Percentiles rank a stretch among this genome's conserved stretches.
Evolutionary conservation across 2,329 filamentous ascomycete genomes (phyloP).

Genomic region (Monilinia aucupariae): DNA sequence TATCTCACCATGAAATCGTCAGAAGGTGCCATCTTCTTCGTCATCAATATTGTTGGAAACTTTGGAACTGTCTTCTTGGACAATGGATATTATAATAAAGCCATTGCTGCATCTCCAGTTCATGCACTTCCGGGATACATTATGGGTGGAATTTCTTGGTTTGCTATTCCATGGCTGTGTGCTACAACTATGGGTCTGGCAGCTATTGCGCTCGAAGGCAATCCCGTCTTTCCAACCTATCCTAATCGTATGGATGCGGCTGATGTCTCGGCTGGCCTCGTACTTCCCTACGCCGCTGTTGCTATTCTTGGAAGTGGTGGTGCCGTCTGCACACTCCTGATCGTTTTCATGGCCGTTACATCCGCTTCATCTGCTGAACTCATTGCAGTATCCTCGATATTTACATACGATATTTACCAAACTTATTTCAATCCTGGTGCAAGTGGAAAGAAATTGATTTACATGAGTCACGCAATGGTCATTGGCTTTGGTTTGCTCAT

Average conservation of each 20-base stretch:
- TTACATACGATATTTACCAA: constrained; percentile 84
- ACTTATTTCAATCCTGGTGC: constrained; percentile 78
- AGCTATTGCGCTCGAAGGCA: constrained; percentile 72
- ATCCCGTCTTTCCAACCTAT: constrained; percentile 65
- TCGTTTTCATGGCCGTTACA: constrained; percentile 88
- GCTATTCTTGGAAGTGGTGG: constrained; percentile 77
- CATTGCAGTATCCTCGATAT: constrained; percentile 82
- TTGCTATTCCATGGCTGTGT: constrained; percentile 85
- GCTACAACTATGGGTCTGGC: constrained; percentile 85
- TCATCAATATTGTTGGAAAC: constrained; percentile 84
- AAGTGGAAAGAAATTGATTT: constrained; percentile 70
- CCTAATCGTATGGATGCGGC: constrained; percentile 64
- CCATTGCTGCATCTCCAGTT: constrained; percentile 79
- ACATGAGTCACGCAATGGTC: constrained; percentile 69
- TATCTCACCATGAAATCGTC: constrained; percentile 82
- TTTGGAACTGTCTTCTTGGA: constrained; percentile 76
- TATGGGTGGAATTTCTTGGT: constrained; percentile 76
- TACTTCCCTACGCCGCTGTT: constrained; percentile 79
- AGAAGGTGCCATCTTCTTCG: constrained; percentile 82
- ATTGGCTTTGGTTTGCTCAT: constrained; percentile 72
- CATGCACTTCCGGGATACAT: constrained; percentile 86
- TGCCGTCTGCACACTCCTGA: constrained; percentile 69
- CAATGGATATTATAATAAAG: constrained; percentile 90
- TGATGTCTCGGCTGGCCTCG: constrained; percentile 77
- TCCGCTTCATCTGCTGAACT: constrained; percentile 71